Evolutionary conservation across 257 asterid genomes (phyloP), one percentile per base, ranked within the genome.

Genomic region (Penstemon barbatus): DNA sequence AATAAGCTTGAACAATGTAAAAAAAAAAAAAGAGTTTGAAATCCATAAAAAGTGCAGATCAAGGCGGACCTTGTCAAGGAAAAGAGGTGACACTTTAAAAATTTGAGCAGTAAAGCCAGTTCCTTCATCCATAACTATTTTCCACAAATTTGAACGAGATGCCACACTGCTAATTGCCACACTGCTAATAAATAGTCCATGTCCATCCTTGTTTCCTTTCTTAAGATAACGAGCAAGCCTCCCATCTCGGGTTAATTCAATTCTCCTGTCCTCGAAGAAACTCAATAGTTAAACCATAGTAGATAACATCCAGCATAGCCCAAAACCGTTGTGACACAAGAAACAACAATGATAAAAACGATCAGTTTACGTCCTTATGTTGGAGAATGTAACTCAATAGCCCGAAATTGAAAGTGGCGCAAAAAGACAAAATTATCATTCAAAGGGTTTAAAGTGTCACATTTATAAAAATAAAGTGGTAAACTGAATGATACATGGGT

Each of bases 211-310:
- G 18, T 81, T 83, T 77, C 94, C 90, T 74, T 87, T 82, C 33
- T 81, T 92, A 39, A 91, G 89, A 73, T 91, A 95, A 71, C 88
- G 97, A 57, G 82, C 81, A 43, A 91, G 92, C 71, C 97, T 85
- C 11, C 91, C 71, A 70, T 91, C 93, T 40, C 92, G 95, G 59
- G 88, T 96, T 74, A 25, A 25, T 25, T 25, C 33, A 25, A 25
- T 25, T 25, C 2, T 25, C 33, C 33, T 25, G 33, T 25, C 33
- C 2, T 25, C 33, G 33, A 25, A 25, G 33, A 25, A 25, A 25
- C 33, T 25, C 33, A 25, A 25, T 25, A 25, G 2, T 25, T 25
- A 25, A 25, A 25, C 33, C 33, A 25, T 25, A 25, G 33, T 25
- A 25, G 33, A 25, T 25, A 25, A 25, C 33, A 25, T 25, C 33